Percentiles rank a stretch among this genome's conserved stretches.
phyloP scores from a whole-genome alignment of 2,329 filamentous ascomycete genomes.

The Dothideomycetidae sp. region DNA sequence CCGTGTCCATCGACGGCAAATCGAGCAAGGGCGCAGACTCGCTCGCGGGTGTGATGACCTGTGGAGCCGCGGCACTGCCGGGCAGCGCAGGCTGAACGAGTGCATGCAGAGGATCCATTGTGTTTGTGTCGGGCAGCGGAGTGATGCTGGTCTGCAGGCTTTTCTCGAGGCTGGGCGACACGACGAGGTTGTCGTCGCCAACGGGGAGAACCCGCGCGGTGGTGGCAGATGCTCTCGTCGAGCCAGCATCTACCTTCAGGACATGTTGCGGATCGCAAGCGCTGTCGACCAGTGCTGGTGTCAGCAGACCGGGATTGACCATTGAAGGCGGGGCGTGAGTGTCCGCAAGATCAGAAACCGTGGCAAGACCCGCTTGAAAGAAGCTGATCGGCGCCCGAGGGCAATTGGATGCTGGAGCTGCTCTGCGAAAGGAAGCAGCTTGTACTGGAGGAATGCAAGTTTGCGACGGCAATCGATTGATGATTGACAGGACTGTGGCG shows the following conservation, averaged over 20 bases:
- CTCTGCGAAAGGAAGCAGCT: neutral
- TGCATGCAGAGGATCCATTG: neutral
- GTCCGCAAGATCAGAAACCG: no score
- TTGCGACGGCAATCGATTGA: no score
- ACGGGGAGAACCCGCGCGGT: neutral
- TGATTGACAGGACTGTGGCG: no score
- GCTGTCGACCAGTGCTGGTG: neutral
- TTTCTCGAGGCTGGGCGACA: neutral
- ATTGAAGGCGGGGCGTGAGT: neutral
- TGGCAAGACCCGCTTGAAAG: no score
- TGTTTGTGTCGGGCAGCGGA: neutral
- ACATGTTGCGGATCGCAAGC: neutral
- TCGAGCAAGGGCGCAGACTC: neutral
- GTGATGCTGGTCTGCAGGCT: neutral
- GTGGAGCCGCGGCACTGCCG: neutral
- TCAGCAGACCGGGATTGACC: neutral
- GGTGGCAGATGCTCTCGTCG: no score
- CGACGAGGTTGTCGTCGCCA: neutral
- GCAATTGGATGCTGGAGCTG: neutral
- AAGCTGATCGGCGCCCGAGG: no score
- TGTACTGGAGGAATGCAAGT: no score
- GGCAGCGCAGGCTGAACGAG: neutral
- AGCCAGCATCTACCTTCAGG: no score
- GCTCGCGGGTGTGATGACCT: neutral
- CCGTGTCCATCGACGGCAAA: constrained; percentile 9